phyloP scores from a whole-genome alignment of 2,329 filamentous ascomycete species.

The Penicillium sp. region DNA sequence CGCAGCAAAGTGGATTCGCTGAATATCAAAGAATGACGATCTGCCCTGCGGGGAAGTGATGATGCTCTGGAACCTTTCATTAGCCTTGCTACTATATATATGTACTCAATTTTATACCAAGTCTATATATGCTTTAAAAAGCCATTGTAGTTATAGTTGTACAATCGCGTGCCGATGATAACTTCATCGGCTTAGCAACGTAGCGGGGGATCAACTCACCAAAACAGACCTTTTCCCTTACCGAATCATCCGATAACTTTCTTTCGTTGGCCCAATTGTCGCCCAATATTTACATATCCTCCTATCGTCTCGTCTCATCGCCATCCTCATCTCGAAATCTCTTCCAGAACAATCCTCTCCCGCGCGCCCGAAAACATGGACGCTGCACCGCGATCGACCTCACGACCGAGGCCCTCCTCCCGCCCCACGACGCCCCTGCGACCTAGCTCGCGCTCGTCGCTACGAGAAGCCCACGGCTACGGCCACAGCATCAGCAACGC shows the following conservation, averaged over 20 bases:
- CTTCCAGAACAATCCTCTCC: constrained; percentile 14
- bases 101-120: not conserved
- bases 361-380: constrained; percentile 21
- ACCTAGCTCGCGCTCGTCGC: constrained; percentile 80
- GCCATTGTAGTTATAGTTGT: not conserved
- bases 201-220: constrained; percentile 1
- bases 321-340: not conserved
- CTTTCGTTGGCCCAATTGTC: not conserved
- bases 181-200: not conserved
- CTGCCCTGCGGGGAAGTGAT: constrained; percentile 2
- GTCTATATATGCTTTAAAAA: not conserved
- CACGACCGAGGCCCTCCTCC: constrained; percentile 59
- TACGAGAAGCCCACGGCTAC: constrained; percentile 69
- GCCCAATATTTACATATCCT: not conserved
- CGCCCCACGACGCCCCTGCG: constrained; percentile 89
- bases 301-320: not conserved
- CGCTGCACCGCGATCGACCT: constrained; percentile 49
- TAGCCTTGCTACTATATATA: not conserved
- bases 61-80: not conserved
- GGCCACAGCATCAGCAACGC: constrained; percentile 30
- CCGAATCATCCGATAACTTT: not conserved
- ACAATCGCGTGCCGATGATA: not conserved
- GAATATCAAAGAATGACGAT: constrained; percentile 6
- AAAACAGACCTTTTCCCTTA: not conserved
- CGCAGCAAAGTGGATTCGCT: constrained; percentile 7